Evolutionary conservation across 1,284 basidiomycete species (phyloP), one percentile per base, ranked within the genome.

Genomic region (Marasmius tenuissimus): DNA sequence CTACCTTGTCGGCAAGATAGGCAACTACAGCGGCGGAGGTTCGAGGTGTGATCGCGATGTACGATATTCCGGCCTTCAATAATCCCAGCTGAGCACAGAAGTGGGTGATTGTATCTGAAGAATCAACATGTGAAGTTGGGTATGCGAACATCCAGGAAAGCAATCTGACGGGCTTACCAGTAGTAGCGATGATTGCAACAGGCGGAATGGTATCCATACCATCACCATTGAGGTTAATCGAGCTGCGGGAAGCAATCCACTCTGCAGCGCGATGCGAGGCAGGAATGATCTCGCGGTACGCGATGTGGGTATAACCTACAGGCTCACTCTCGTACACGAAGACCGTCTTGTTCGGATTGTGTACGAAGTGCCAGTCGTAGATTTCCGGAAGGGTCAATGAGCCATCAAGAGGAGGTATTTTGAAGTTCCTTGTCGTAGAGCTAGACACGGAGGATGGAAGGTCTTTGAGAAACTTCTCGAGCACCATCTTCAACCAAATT

Each of bases 321-420:
- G 22, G 18, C 12, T 20, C 38, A 38, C 45, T 57, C 35, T 59
- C 62, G 35, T 57, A 67, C 4, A 65, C 40, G 27, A 65, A 64
- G 4, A 67, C 34, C 4, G 64, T 52, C 48, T 67, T 56, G 20
- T 58, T n/a, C 9, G 64, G 62, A 49, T 65, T 65, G 50, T 65
- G 34, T 12, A 58, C 52, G n/a, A 62, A 51, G 53, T 69, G 66
- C 68, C 68, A 69, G 42, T 66, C 65, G 59, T 67, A 70, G 5
- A 68, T 59, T 45, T 69, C 61, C 4, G 64, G 60, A 8, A 68
- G n/a, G 9, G 60, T 63, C 48, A 50, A 22, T 65, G 61, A 61
- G 3, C 65, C 61, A 56, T 66, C 64, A 12, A 65, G 45, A 11
- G 65, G 64, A 8, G 65, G 66, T 42, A 55, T 59, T n/a, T 59